These are phyloP conservation scores for Diaporthe eres DNA, from an alignment of 2,329 filamentous ascomycete species.

Conservation along the genomic window DNA sequence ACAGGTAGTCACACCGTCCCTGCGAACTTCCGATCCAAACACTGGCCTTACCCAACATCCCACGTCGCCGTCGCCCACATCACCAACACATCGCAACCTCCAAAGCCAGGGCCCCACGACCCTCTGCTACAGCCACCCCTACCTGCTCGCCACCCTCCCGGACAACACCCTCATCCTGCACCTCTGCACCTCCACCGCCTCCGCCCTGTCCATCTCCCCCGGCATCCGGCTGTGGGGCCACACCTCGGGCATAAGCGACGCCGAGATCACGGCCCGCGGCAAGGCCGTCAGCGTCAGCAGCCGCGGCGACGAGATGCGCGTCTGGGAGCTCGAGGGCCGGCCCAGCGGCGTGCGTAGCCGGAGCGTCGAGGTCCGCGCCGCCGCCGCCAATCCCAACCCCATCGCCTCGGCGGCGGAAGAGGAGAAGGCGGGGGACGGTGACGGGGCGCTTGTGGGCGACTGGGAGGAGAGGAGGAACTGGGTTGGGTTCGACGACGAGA, in stretches of 20 bases:
- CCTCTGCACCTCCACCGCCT: conserved; percentile 80
- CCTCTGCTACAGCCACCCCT: conserved; percentile 83
- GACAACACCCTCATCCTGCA: conserved; percentile 92
- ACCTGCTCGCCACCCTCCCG: conserved; percentile 84
- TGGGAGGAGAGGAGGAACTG: conserved; percentile 70
- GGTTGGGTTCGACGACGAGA: conserved; percentile 92
- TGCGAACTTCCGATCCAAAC: not conserved
- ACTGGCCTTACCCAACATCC: not conserved
- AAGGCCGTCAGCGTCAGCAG: conserved; percentile 92
- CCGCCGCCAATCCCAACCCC: conserved; percentile 34
- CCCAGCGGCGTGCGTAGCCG: conserved; percentile 55
- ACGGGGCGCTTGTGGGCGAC: conserved; percentile 29
- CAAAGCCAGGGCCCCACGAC: conserved; percentile 66
- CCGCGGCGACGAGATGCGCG: conserved; percentile 82
- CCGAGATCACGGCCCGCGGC: conserved; percentile 85
- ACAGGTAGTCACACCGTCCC: conserved; percentile 21
- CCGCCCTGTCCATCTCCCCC: conserved; percentile 76
- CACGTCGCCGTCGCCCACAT: not conserved
- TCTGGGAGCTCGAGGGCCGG: conserved; percentile 91
- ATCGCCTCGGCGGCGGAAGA: not conserved
- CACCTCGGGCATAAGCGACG: conserved; percentile 88
- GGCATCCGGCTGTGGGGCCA: conserved; percentile 90
- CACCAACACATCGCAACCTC: not conserved
- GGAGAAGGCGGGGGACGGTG: conserved; percentile 30
- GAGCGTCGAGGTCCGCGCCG: conserved; percentile 66